Evolutionary conservation across 192 early-diverging fungal species (phyloP).

Genomic region (Entomortierella lignicola): DNA sequence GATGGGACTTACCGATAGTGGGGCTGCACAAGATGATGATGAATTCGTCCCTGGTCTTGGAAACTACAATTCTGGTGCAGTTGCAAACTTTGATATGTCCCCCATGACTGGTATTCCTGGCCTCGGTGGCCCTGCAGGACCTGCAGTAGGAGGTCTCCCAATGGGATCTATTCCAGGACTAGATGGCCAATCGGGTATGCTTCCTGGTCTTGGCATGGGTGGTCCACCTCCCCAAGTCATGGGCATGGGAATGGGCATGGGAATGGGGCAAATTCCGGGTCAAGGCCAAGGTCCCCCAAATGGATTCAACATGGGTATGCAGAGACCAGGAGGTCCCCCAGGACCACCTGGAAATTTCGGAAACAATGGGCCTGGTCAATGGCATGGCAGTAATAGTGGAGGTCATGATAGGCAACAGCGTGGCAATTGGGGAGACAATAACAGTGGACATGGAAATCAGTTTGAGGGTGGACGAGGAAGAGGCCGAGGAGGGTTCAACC

Average conservation of each 20-base stretch:
- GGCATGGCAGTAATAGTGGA: conserved; percentile 17
- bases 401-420: conserved; percentile 24
- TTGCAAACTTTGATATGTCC: conserved; percentile 39
- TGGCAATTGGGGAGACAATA: conserved; percentile 17
- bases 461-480: conserved; percentile 49
- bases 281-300: conserved; percentile 11
- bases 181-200: conserved; percentile 19
- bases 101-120: conserved; percentile 45
- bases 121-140: conserved; percentile 35
- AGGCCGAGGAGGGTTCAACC: conserved; percentile 45
- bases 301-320: conserved; percentile 18
- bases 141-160: conserved; percentile 15
- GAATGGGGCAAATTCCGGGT: not conserved
- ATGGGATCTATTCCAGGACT: conserved; percentile 29
- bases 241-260: not conserved
- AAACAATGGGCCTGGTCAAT: conserved; percentile 14
- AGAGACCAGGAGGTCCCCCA: conserved; percentile 20
- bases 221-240: conserved; percentile 19
- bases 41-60: conserved; percentile 54
- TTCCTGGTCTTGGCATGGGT: conserved; percentile 49
- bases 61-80: conserved; percentile 17
- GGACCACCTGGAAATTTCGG: conserved; percentile 13
- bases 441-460: conserved; percentile 18
- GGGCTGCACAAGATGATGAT: conserved; percentile 53
- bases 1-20: conserved; percentile 50